Percentiles rank a stretch among this genome's conserved stretches.
Evolutionary conservation across 2,329 filamentous ascomycete species (phyloP).

Genomic region (Pyrenophora tritici-repentis): DNA sequence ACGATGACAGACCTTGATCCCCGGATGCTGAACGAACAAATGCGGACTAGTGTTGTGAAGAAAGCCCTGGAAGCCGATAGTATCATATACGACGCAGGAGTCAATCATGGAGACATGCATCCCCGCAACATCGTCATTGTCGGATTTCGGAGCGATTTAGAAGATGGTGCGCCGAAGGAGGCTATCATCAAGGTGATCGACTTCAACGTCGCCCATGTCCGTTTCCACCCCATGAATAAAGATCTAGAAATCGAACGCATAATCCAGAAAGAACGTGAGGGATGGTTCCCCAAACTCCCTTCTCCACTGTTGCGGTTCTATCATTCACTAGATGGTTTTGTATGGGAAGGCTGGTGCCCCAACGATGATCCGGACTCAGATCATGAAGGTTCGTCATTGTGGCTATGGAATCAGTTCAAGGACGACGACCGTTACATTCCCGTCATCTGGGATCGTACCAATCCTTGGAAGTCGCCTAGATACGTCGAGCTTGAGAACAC

Average conservation of each 20-base stretch:
- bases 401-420: slow-evolving; percentile 5
- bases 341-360: background rate
- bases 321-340: no score
- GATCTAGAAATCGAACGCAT: no score
- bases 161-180: background rate
- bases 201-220: background rate
- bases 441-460: slow-evolving; percentile 1
- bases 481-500: background rate
- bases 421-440: slow-evolving; percentile 6
- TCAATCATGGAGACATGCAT: slow-evolving; percentile 5
- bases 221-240: no score
- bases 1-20: background rate
- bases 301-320: background rate
- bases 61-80: background rate
- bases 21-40: background rate
- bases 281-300: background rate
- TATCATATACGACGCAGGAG: background rate
- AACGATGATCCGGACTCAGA: background rate
- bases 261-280: no score
- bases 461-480: background rate
- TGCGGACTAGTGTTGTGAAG: slow-evolving; percentile 3
- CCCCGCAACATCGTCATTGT: slow-evolving; percentile 16
- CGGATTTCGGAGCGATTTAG: background rate
- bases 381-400: background rate
- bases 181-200: slow-evolving; percentile 8